A percentile compares a stretch with the other conserved stretches of the same genome.
Evolutionary conservation across 192 early-diverging fungal species (phyloP).

Genomic region (Mortierella claussenii): DNA sequence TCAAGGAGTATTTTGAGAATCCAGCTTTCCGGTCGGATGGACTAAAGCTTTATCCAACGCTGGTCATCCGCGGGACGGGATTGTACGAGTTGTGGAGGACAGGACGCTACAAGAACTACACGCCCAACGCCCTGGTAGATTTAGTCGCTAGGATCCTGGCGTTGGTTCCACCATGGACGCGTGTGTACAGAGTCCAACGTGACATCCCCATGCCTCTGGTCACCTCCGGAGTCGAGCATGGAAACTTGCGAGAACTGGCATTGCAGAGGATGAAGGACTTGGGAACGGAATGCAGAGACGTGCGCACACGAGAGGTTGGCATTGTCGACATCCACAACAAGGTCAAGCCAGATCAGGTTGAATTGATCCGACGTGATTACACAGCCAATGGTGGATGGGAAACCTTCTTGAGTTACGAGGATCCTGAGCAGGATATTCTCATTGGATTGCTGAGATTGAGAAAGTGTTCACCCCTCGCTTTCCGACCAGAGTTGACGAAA

Average conservation of each 20-base stretch:
- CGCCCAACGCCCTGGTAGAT: conserved; percentile 95
- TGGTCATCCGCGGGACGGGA: conserved; percentile 98
- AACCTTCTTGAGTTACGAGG: conserved; percentile 98
- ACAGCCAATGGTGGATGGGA: conserved; percentile 99
- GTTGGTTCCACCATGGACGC: conserved; percentile 98
- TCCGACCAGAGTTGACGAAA: conserved; percentile 90
- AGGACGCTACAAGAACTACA: conserved; percentile 97
- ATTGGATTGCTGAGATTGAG: conserved; percentile 94
- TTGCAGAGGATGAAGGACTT: conserved; percentile 96
- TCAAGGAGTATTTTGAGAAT: conserved; percentile 98
- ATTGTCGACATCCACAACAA: conserved; percentile 98
- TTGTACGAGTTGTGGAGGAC: conserved; percentile 99
- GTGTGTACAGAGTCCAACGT: conserved; percentile 97
- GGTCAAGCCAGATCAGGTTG: conserved; percentile 93
- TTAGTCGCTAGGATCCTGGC: conserved; percentile 95
- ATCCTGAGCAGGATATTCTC: conserved; percentile 95
- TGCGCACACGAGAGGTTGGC: conserved; percentile 98
- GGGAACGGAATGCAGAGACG: conserved; percentile 95
- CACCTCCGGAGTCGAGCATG: conserved; percentile 97
- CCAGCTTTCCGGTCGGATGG: conserved; percentile 99
- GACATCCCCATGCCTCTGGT: conserved; percentile 99
- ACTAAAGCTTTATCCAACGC: conserved; percentile 97
- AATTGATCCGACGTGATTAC: conserved; percentile 98
- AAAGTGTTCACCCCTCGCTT: conserved; percentile 89
- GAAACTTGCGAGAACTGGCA: conserved; percentile 95